Conservation (phyloP, 2,329 filamentous ascomycete species). For the Botrytis fabae region DNA sequence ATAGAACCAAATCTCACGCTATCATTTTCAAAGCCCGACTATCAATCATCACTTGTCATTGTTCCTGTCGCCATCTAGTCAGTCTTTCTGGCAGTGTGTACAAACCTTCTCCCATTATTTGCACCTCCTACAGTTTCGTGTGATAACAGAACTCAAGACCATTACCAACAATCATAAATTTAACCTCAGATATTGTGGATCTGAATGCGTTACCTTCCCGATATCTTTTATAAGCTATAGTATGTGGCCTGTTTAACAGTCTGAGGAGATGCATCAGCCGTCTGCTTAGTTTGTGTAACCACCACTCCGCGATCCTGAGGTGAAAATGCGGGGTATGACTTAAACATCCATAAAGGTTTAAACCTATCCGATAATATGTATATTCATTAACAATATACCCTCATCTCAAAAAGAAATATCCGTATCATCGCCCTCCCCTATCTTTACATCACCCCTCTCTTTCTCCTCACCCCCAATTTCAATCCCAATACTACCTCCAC, state of each 20-base stretch:
- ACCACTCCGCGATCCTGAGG: background rate
- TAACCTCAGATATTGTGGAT: background rate
- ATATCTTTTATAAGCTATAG: no score
- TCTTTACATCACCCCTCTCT: background rate
- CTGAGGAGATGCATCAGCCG: background rate
- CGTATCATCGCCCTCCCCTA: background rate
- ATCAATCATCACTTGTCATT: no score
- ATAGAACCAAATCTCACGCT: no score
- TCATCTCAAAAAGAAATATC: background rate
- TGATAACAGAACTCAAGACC: background rate
- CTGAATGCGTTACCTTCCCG: fast-evolving
- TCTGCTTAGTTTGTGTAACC: background rate
- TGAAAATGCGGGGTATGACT: background rate
- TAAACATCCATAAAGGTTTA: no score
- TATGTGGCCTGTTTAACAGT: no score
- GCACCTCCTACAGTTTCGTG: background rate
- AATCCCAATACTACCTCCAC: background rate
- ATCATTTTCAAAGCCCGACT: background rate
- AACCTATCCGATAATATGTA: background rate
- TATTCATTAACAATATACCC: background rate
- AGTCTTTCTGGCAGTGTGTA: background rate
- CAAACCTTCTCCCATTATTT: background rate
- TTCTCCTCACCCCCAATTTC: background rate
- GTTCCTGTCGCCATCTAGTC: background rate
- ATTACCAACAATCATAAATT: background rate